Conservation (phyloP, 2,329 filamentous ascomycete genomes). For the Epichloe coenophiala region DNA sequence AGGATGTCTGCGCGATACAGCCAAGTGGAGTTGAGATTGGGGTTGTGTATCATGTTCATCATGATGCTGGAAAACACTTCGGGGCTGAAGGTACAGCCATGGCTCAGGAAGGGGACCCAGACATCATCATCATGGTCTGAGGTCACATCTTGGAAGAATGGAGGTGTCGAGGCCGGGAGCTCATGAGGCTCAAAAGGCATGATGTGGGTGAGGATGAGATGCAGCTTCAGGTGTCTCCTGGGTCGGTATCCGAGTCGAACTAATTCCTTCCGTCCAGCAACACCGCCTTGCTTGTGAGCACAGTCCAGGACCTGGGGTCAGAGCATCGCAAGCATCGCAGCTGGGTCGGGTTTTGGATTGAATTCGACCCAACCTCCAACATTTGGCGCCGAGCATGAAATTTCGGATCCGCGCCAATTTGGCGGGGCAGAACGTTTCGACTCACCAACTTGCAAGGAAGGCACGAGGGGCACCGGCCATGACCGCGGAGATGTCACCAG, state of each 20-base stretch:
- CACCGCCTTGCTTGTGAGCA: background rate
- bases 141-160: constrained; percentile 15
- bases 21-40: constrained; percentile 66
- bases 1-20: constrained; percentile 68
- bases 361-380: no score
- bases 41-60: constrained; percentile 63
- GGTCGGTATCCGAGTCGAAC: background rate
- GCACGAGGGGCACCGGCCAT: no score
- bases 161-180: constrained; percentile 13
- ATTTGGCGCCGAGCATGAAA: background rate
- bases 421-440: background rate
- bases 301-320: background rate
- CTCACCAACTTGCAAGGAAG: background rate
- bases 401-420: background rate
- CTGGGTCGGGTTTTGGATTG: no score
- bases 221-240: background rate
- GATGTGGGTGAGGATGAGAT: background rate
- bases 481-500: background rate
- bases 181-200: constrained; percentile 18
- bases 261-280: background rate
- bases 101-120: constrained; percentile 43
- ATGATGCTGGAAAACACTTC: constrained; percentile 53
- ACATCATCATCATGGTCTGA: constrained; percentile 4
- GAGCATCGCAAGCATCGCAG: no score
- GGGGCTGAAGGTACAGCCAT: constrained; percentile 48